These are phyloP conservation scores for Lactarius hengduanensis DNA, from an alignment of 768 basidiomycete species.

Conservation along the genomic window DNA sequence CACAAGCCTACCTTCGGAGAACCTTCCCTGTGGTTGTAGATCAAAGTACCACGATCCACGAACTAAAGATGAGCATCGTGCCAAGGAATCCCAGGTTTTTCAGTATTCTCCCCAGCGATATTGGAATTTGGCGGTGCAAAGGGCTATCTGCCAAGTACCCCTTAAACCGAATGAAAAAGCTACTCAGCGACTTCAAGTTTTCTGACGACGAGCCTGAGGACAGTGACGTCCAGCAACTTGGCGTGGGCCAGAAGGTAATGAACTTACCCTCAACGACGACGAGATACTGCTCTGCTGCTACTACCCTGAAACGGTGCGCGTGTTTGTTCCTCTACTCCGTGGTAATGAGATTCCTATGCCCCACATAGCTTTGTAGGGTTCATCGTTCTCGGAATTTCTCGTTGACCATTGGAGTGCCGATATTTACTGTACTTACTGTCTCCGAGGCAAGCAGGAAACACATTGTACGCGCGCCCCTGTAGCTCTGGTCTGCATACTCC, in stretches of 20 bases:
- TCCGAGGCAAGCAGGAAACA: neutral
- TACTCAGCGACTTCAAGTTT: neutral
- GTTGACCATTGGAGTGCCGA: neutral
- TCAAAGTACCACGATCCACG: neutral
- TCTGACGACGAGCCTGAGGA: neutral
- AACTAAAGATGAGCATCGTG: neutral
- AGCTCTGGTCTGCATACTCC: neutral
- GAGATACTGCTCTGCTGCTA: neutral
- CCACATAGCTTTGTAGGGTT: neutral
- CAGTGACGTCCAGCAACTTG: slow-evolving; percentile 12
- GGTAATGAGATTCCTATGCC: neutral
- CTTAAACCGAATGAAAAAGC: neutral
- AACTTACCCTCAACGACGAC: neutral
- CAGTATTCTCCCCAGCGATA: neutral
- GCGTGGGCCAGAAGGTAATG: neutral
- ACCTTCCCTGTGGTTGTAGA: neutral
- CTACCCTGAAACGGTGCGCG: neutral
- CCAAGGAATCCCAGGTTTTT: too few relatives aligned
- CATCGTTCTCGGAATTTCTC: neutral
- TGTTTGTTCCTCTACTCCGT: neutral
- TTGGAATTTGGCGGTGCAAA: neutral
- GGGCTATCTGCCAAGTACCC: neutral
- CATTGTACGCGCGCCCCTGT: neutral
- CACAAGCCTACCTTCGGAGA: neutral
- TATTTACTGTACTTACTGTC: neutral